Evolutionary conservation across 495 filamentous ascomycete species (phyloP).

Genomic region (Penicillium dipodomyicola): DNA sequence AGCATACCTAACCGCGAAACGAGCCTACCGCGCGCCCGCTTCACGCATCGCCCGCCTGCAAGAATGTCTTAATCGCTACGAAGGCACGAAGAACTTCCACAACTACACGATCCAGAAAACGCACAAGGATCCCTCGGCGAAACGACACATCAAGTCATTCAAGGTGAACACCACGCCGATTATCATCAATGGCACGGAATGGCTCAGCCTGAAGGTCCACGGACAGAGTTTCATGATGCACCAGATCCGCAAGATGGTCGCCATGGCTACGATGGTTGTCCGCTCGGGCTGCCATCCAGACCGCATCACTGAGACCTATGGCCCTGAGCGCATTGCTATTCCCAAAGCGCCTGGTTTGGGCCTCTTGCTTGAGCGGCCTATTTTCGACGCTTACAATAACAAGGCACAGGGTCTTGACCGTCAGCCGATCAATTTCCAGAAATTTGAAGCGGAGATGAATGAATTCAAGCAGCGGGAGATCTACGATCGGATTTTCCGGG

Average conservation of each 20-base stretch:
- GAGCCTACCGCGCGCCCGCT: slow-evolving; percentile 73
- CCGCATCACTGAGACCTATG: slow-evolving; percentile 68
- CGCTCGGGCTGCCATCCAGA: slow-evolving; percentile 69
- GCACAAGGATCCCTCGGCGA: slow-evolving; percentile 73
- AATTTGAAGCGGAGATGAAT: slow-evolving; percentile 71
- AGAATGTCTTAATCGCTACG: slow-evolving; percentile 63
- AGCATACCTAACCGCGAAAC: slow-evolving; percentile 74
- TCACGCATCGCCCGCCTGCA: slow-evolving; percentile 70
- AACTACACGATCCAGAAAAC: slow-evolving; percentile 94
- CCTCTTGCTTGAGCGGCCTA: slow-evolving; percentile 81
- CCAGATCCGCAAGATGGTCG: slow-evolving; percentile 98
- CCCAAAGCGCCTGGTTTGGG: slow-evolving; percentile 91
- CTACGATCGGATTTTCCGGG: slow-evolving; percentile 83
- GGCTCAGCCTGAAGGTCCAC: slow-evolving; percentile 93
- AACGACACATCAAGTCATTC: slow-evolving; percentile 88
- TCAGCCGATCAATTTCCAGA: slow-evolving; percentile 71
- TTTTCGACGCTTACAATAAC: slow-evolving; percentile 83
- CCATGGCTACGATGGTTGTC: slow-evolving; percentile 80
- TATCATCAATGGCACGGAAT: slow-evolving; percentile 84
- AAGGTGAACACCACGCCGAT: slow-evolving; percentile 67
- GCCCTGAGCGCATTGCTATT: slow-evolving; percentile 67
- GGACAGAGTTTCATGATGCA: slow-evolving; percentile 99
- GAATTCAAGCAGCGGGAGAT: slow-evolving; percentile 93
- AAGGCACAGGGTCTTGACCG: slow-evolving; percentile 55
- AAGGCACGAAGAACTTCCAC: slow-evolving; percentile 85